Percentiles rank a stretch among this genome's conserved stretches.
These are phyloP conservation scores for Peronosclerospora sorghi DNA, from an alignment of 352 stramenopile species.

Conservation along the genomic window DNA sequence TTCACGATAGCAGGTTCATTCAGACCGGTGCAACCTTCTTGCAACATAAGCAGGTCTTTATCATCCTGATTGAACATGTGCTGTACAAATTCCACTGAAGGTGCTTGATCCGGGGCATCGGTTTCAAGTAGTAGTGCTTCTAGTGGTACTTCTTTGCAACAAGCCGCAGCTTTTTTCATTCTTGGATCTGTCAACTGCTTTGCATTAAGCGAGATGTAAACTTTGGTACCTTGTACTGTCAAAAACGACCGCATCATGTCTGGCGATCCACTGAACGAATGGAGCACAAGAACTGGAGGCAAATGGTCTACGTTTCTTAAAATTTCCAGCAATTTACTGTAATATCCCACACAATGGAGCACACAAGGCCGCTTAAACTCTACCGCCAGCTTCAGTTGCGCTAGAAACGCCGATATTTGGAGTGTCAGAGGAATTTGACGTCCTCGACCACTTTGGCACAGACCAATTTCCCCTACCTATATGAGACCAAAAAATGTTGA, in stretches of 20 bases:
- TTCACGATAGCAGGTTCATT: constrained; percentile 50
- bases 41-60: constrained; percentile 9
- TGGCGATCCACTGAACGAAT: constrained; percentile 51
- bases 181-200: constrained; percentile 38
- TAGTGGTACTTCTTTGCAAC: constrained; percentile 34
- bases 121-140: constrained; percentile 55
- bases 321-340: constrained; percentile 59
- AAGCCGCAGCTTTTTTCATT: constrained; percentile 27
- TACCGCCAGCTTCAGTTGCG: constrained; percentile 38
- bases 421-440: constrained; percentile 27
- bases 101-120: constrained; percentile 57
- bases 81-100: constrained; percentile 10
- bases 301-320: constrained; percentile 19
- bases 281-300: constrained; percentile 44
- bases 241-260: constrained; percentile 50
- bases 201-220: constrained; percentile 73
- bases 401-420: constrained; percentile 37
- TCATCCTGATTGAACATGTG: constrained; percentile 5
- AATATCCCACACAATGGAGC: constrained; percentile 63
- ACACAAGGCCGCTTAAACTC: constrained; percentile 47
- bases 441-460: constrained; percentile 60
- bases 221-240: constrained; percentile 18
- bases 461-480: constrained; percentile 65
- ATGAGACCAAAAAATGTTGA: not conserved
- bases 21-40: constrained; percentile 10